phyloP scores from a whole-genome alignment of 2,329 filamentous ascomycete species.

The Colletotrichum sp. region DNA sequence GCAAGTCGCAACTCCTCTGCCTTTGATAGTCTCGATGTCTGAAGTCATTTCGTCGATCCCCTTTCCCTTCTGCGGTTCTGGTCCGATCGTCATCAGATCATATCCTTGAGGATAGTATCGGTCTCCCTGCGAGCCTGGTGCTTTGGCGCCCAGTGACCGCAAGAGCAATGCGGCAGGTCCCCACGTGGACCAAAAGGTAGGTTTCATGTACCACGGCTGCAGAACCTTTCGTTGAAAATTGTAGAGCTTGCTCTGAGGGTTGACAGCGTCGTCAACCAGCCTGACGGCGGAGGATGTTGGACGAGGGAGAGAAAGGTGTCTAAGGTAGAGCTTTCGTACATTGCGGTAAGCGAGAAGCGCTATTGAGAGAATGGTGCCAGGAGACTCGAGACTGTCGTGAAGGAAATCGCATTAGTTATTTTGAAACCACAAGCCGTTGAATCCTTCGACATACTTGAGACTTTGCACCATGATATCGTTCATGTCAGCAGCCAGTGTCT shows the following conservation, averaged over 20 bases:
- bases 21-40: not conserved
- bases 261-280: constrained; percentile 39
- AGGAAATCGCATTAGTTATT: not conserved
- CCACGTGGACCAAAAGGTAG: constrained; percentile 53
- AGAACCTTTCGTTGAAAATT: constrained; percentile 46
- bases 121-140: constrained; percentile 51
- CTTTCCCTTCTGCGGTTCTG: constrained; percentile 24
- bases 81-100: constrained; percentile 32
- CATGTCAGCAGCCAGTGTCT: constrained; percentile 16
- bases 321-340: constrained; percentile 49
- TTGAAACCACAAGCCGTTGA: not conserved
- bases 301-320: constrained; percentile 55
- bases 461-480: constrained; percentile 21
- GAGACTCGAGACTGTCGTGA: not conserved
- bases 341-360: constrained; percentile 43
- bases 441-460: not conserved
- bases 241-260: constrained; percentile 45
- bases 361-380: not conserved
- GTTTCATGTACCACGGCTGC: constrained; percentile 59
- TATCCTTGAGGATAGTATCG: constrained; percentile 55
- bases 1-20: not conserved
- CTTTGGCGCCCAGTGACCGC: constrained; percentile 45
- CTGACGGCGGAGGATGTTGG: constrained; percentile 38
- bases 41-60: constrained; percentile 20
- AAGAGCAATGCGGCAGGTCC: constrained; percentile 49